Percentiles rank a stretch among this genome's conserved stretches.
phyloP scores from a whole-genome alignment of 1,139 yeast genomes.

The Sugiyamaella castrensis region DNA sequence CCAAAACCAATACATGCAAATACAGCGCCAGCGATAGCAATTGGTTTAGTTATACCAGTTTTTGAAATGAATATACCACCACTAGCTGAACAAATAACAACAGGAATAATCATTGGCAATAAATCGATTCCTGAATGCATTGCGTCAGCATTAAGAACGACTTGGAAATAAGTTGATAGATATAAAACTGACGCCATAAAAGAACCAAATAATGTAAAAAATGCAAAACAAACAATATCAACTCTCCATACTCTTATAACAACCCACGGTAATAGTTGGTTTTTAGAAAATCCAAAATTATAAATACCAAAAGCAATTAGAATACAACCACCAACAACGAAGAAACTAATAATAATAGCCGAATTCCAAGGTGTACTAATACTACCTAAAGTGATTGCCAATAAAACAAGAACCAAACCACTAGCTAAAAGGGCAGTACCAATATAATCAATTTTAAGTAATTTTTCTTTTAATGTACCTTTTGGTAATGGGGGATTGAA shows the following conservation, averaged over 20 bases:
- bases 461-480: conserved; percentile 43
- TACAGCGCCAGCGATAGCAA: conserved; percentile 45
- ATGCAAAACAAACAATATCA: conserved; percentile 41
- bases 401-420: conserved; percentile 46
- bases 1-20: conserved; percentile 55
- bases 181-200: conserved; percentile 48
- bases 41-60: conserved; percentile 50
- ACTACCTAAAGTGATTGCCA: conserved; percentile 52
- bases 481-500: conserved; percentile 52
- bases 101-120: conserved; percentile 53
- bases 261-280: conserved; percentile 47
- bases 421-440: conserved; percentile 46
- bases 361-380: conserved; percentile 53
- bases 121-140: conserved; percentile 58
- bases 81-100: conserved; percentile 47
- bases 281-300: conserved; percentile 47
- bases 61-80: conserved; percentile 49
- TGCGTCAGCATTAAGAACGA: conserved; percentile 47
- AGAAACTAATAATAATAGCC: conserved; percentile 52
- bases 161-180: conserved; percentile 56
- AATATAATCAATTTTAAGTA: conserved; percentile 47
- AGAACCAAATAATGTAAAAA: conserved; percentile 44
- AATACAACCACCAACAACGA: conserved; percentile 53
- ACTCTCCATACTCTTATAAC: conserved; percentile 42
- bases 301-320: conserved; percentile 45